Conservation (phyloP, 805 yeast species). For the Candida ponderosae region DNA sequence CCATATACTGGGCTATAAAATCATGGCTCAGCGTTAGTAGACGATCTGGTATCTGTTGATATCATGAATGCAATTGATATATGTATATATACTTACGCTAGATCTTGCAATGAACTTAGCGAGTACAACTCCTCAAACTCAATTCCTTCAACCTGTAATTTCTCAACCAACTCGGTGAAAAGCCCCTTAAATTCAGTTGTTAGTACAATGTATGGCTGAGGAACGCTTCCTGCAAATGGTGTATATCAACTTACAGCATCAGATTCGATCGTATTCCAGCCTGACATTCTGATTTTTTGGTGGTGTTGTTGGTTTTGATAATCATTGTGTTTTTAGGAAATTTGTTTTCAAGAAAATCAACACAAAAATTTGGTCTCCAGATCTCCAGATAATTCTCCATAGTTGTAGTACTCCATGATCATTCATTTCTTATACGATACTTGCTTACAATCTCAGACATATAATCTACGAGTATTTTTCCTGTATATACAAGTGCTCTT, state of each 20-base stretch:
- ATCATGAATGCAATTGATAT: background rate
- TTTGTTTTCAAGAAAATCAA: no score
- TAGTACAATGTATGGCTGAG: background rate
- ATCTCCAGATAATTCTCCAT: no score
- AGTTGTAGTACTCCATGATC: no score
- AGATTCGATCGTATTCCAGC: slow-evolving; percentile 59
- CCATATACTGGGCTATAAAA: slow-evolving; percentile 40
- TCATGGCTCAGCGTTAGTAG: slow-evolving; percentile 2
- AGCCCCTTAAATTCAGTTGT: slow-evolving; percentile 34
- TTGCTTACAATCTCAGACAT: no score
- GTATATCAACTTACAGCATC: slow-evolving; percentile 36
- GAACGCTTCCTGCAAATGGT: no score
- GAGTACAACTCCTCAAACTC: slow-evolving; percentile 53
- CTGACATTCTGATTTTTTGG: slow-evolving; percentile 5
- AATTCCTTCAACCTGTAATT: slow-evolving; percentile 41
- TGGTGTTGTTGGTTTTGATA: no score
- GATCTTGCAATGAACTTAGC: slow-evolving; percentile 33
- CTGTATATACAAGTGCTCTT: no score
- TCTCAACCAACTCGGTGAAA: slow-evolving; percentile 54
- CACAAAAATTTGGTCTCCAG: no score
- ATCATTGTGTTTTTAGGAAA: no score
- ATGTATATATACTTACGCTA: slow-evolving; percentile 12
- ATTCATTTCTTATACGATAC: no score
- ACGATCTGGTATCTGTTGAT: background rate
- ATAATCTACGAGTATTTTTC: no score